A percentile compares a stretch with the other conserved stretches of the same genome.
Conservation (phyloP, 768 basidiomycete species). For the Gyrodon lividus region DNA sequence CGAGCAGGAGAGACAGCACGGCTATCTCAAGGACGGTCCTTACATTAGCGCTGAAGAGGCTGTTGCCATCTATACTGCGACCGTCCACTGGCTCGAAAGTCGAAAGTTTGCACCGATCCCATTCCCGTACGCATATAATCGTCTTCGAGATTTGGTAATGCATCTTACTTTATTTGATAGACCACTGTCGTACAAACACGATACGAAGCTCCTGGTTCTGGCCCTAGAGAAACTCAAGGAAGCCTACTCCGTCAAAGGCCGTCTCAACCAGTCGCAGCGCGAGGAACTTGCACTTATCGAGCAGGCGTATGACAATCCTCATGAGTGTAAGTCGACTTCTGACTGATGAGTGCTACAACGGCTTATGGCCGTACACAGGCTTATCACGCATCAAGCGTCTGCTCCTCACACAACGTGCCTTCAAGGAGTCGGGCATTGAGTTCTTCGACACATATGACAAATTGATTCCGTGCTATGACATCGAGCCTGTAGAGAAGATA, state of each 20-base stretch:
- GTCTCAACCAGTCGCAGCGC: slow-evolving; percentile 96
- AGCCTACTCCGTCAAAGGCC: slow-evolving; percentile 97
- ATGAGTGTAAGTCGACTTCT: slow-evolving; percentile 68
- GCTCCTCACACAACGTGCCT: slow-evolving; percentile 93
- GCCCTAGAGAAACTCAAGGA: slow-evolving; percentile 98
- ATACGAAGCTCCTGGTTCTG: slow-evolving; percentile 94
- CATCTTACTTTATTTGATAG: slow-evolving; percentile 34
- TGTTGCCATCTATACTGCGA: slow-evolving; percentile 97
- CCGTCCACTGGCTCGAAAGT: slow-evolving; percentile 98
- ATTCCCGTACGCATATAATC: slow-evolving; percentile 68
- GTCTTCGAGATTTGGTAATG: not conserved
- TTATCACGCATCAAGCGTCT: slow-evolving; percentile 97
- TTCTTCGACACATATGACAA: slow-evolving; percentile 99
- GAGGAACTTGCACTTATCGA: slow-evolving; percentile 98
- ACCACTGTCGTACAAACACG: slow-evolving; percentile 97
- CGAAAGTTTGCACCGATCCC: slow-evolving; percentile 98
- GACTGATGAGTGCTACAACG: not conserved
- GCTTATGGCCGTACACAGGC: slow-evolving; percentile 38
- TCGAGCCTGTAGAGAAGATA: slow-evolving; percentile 99
- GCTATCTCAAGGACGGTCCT: slow-evolving; percentile 98
- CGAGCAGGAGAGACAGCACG: slow-evolving; percentile 98
- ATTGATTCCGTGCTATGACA: slow-evolving; percentile 97
- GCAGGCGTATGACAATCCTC: slow-evolving; percentile 99
- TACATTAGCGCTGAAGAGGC: slow-evolving; percentile 99
- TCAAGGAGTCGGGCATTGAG: slow-evolving; percentile 97